Percentiles rank a stretch among this genome's conserved stretches.
Evolutionary conservation across 2,329 filamentous ascomycete genomes (phyloP).

Genomic region (Aspergillus pseudoviridinutans): DNA sequence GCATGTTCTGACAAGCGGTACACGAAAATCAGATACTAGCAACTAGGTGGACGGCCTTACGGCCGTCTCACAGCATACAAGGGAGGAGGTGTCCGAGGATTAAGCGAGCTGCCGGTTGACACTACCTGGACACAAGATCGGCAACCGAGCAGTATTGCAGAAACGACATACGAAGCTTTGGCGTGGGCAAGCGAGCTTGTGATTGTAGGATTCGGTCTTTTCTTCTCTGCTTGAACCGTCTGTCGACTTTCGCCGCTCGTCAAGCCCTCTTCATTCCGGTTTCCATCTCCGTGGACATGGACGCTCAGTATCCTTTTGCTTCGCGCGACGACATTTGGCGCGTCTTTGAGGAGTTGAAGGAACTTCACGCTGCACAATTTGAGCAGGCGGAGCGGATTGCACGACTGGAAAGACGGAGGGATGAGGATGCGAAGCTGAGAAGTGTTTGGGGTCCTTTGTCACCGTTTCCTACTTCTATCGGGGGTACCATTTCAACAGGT

Average conservation of each 20-base stretch:
- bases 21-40: slow-evolving; percentile 15
- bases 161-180: background rate
- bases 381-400: slow-evolving; percentile 60
- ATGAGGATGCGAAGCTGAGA: slow-evolving; percentile 64
- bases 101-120: slow-evolving; percentile 7
- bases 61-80: slow-evolving; percentile 32
- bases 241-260: background rate
- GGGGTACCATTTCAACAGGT: slow-evolving; percentile 86
- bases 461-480: slow-evolving; percentile 81
- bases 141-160: background rate
- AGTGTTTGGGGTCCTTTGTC: slow-evolving; percentile 83
- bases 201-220: background rate
- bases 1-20: slow-evolving; percentile 9
- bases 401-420: slow-evolving; percentile 58
- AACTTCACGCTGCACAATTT: slow-evolving; percentile 56
- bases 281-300: slow-evolving; percentile 43
- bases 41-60: slow-evolving; percentile 33
- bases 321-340: slow-evolving; percentile 64
- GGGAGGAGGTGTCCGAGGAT: slow-evolving; percentile 27
- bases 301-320: slow-evolving; percentile 61
- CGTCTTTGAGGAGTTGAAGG: slow-evolving; percentile 59
- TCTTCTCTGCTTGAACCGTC: background rate
- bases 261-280: background rate
- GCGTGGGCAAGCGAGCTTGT: background rate
- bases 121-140: background rate